Evolutionary conservation across 2,329 filamentous ascomycete genomes (phyloP).

Genomic region (Elsinoe arachidis): DNA sequence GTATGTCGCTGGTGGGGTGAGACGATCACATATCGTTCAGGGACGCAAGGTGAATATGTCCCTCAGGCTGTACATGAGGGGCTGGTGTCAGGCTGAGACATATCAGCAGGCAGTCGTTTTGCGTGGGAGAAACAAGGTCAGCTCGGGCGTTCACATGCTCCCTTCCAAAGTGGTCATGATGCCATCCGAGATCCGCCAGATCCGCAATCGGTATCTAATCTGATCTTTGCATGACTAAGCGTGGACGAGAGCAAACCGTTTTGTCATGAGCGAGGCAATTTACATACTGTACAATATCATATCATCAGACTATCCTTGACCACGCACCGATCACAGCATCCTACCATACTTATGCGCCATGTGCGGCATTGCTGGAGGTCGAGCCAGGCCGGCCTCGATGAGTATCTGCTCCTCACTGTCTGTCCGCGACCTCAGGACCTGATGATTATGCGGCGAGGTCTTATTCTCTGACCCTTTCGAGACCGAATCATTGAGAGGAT

Average conservation of each 20-base stretch:
- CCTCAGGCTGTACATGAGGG: background rate
- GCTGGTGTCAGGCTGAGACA: conserved; percentile 5
- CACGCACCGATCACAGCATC: background rate
- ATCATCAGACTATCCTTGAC: background rate
- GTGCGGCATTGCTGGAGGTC: background rate
- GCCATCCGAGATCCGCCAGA: background rate
- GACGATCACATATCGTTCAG: background rate
- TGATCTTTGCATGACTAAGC: background rate
- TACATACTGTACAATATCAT: background rate
- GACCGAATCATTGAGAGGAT: background rate
- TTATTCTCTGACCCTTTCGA: background rate
- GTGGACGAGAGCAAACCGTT: no score
- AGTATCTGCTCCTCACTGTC: conserved; percentile 4
- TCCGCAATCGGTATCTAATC: background rate
- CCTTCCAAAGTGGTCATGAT: background rate
- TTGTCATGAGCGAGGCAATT: background rate
- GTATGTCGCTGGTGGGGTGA: background rate
- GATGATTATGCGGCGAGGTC: background rate
- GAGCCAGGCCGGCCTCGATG: background rate
- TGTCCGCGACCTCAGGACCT: background rate
- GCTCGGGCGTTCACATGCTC: background rate
- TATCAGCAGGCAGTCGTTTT: background rate
- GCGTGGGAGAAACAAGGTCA: background rate
- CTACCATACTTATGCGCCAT: conserved; percentile 5
- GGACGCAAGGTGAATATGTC: background rate